Evolutionary conservation across 495 filamentous ascomycete species (phyloP), one percentile per base, ranked within the genome.

Genomic region (Lophiotrema nucula): DNA sequence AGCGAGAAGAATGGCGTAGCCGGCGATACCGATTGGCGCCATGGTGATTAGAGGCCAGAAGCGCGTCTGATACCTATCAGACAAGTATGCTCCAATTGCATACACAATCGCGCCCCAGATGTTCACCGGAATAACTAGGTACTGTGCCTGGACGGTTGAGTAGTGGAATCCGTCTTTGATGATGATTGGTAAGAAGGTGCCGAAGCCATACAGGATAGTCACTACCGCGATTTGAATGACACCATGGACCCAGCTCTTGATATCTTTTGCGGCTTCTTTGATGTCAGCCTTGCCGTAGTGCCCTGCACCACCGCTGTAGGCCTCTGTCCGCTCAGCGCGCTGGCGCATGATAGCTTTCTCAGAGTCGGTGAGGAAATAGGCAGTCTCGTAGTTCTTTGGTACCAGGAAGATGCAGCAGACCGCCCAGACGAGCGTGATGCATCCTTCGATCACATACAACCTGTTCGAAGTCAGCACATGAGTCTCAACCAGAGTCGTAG

Each of bases 401-500:
- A 75, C 65, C 11, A 75, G 42, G 55, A 70, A 71, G 39, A 67
- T 56, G 55, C 68, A 69, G 8, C 61, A 18, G 12, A 28, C 39
- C 21, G 70, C 70, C 31, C 67, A 62, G 13, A 66, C 53, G 31
- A 76, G 53, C 10, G 72, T 74, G 23, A 70, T 68, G 10, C 69
- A 45, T 19, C 73, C 73, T 61, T 75, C 73, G 35, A 75, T 67
- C 38, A 75, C 70, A 38, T 73, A 75, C 12, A 74, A 47, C 72
- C 72, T 74, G 31, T 6, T 1, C 12, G 15, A 11, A 24, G 33
- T 50, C 27, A 56, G 51, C 19, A n/a, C n/a, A n/a, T n/a, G n/a
- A n/a, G n/a, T 21, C 16, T 39, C 12, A 38, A 35, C 11, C 2
- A 28, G 6, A 35, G 15, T 28, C 16, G 44, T 47, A 26, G 18